A percentile compares a stretch with the other conserved stretches of the same genome.
Evolutionary conservation across 768 basidiomycete genomes (phyloP).

Genomic region (Lactarius sp.): DNA sequence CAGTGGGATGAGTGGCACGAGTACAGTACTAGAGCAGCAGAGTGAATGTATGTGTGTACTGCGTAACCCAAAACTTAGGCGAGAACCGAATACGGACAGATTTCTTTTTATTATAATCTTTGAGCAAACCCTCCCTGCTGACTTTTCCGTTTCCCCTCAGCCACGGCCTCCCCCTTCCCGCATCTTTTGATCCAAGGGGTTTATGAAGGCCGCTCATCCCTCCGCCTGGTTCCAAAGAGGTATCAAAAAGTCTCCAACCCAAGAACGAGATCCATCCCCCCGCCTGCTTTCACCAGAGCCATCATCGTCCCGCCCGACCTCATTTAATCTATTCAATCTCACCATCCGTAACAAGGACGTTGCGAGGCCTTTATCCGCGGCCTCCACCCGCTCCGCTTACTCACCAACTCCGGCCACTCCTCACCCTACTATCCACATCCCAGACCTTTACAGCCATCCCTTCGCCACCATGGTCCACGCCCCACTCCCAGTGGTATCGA

Average conservation of each 20-base stretch:
- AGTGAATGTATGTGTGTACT: not conserved
- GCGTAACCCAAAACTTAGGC: not conserved
- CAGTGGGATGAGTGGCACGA: not conserved
- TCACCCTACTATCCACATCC: conserved; percentile 35
- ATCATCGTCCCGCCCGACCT: conserved; percentile 1
- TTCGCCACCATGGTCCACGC: conserved; percentile 59
- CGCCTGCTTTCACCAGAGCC: not conserved
- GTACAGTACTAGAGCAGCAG: not conserved
- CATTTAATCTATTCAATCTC: conserved; percentile 15
- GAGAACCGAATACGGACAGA: not conserved
- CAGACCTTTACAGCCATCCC: conserved; percentile 38
- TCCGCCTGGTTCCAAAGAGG: conserved; percentile 26
- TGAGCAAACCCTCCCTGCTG: not conserved
- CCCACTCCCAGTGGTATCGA: conserved; percentile 70
- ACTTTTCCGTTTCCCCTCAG: not conserved
- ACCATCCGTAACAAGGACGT: not conserved
- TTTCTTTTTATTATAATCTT: not conserved
- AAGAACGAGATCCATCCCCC: not conserved
- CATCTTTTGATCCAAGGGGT: conserved; percentile 2
- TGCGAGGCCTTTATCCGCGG: conserved; percentile 5
- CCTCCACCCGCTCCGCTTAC: conserved; percentile 7
- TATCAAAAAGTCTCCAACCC: conserved; percentile 13
- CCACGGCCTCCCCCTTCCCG: conserved; percentile 2
- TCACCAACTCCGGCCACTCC: conserved; percentile 33
- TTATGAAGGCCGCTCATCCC: conserved; percentile 24